phyloP scores from a whole-genome alignment of 805 yeast species.

The Aciculoconidium aculeatum region DNA sequence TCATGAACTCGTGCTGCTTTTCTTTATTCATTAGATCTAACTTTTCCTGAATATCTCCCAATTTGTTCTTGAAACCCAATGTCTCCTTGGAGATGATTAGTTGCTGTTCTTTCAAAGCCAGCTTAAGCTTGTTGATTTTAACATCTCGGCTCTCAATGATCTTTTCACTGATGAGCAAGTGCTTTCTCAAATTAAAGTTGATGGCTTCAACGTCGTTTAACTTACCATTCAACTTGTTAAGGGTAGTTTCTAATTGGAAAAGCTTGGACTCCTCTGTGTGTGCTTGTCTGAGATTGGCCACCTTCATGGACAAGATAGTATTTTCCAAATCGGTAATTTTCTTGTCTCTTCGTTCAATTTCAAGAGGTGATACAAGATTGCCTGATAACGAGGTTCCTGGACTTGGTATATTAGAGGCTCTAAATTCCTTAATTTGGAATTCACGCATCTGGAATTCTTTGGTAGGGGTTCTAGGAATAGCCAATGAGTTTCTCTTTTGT shows the following conservation, averaged over 20 bases:
- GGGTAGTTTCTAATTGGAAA: slow-evolving; percentile 49
- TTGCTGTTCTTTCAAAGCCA: slow-evolving; percentile 46
- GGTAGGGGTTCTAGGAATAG: slow-evolving; percentile 9
- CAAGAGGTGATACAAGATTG: slow-evolving; percentile 10
- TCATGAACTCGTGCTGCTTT: slow-evolving; percentile 10
- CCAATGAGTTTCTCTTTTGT: slow-evolving; percentile 8
- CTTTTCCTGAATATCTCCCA: slow-evolving; percentile 23
- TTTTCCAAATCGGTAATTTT: slow-evolving; percentile 28
- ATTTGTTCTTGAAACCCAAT: slow-evolving; percentile 41
- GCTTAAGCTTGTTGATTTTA: slow-evolving; percentile 51
- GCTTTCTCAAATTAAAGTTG: slow-evolving; percentile 51
- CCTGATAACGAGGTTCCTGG: slow-evolving; percentile 7
- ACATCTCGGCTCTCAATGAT: slow-evolving; percentile 53
- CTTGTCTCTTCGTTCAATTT: slow-evolving; percentile 21
- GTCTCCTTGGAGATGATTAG: slow-evolving; percentile 43
- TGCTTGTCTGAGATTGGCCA: slow-evolving; percentile 21
- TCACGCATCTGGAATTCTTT: slow-evolving; percentile 9
- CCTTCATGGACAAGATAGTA: slow-evolving; percentile 22
- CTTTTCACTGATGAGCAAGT: slow-evolving; percentile 48
- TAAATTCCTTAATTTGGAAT: slow-evolving; percentile 6
- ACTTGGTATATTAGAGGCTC: slow-evolving; percentile 6
- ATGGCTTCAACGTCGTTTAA: slow-evolving; percentile 59
- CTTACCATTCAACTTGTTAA: slow-evolving; percentile 52
- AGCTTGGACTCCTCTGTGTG: slow-evolving; percentile 45
- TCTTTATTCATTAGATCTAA: slow-evolving; percentile 10